phyloP scores from a whole-genome alignment of 805 yeast genomes.

The Zygotorulaspora chibaensis region DNA sequence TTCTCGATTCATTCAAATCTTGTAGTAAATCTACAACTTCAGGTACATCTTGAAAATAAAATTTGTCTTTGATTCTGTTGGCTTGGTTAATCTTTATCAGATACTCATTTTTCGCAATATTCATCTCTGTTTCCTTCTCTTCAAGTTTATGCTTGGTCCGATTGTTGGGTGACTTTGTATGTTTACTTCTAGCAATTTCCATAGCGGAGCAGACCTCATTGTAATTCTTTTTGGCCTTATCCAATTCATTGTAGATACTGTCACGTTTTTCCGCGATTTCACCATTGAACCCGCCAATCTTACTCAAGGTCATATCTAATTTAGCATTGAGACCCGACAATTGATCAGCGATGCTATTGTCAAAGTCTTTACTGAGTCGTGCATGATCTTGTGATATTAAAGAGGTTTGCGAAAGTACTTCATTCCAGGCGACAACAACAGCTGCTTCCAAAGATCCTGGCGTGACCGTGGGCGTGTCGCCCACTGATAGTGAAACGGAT shows the following conservation, averaged over 20 bases:
- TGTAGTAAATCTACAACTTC: conserved; percentile 82
- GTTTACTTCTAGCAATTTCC: conserved; percentile 74
- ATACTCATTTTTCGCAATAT: conserved; percentile 79
- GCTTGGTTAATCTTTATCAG: conserved; percentile 76
- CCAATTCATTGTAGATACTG: conserved; percentile 30
- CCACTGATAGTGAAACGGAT: conserved; percentile 72
- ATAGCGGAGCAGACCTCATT: conserved; percentile 75
- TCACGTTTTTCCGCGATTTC: conserved; percentile 44
- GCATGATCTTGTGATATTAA: conserved; percentile 63
- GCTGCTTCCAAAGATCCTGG: conserved; percentile 95
- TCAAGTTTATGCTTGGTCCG: conserved; percentile 46
- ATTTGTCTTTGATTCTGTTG: conserved; percentile 88
- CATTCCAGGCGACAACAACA: conserved; percentile 84
- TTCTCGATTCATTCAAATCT: conserved; percentile 75
- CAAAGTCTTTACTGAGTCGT: conserved; percentile 56
- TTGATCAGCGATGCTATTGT: conserved; percentile 56
- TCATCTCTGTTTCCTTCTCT: conserved; percentile 76
- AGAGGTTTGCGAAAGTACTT: conserved; percentile 79
- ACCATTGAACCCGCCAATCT: conserved; percentile 58
- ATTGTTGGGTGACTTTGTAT: conserved; percentile 55
- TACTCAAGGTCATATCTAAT: conserved; percentile 49
- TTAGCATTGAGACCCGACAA: conserved; percentile 49
- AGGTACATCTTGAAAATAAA: conserved; percentile 87
- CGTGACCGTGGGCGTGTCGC: conserved; percentile 83
- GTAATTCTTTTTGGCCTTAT: conserved; percentile 58